A percentile compares a stretch with the other conserved stretches of the same genome.
phyloP scores from a whole-genome alignment of 164 flowering plant species.

The Taxillus chinensis region DNA sequence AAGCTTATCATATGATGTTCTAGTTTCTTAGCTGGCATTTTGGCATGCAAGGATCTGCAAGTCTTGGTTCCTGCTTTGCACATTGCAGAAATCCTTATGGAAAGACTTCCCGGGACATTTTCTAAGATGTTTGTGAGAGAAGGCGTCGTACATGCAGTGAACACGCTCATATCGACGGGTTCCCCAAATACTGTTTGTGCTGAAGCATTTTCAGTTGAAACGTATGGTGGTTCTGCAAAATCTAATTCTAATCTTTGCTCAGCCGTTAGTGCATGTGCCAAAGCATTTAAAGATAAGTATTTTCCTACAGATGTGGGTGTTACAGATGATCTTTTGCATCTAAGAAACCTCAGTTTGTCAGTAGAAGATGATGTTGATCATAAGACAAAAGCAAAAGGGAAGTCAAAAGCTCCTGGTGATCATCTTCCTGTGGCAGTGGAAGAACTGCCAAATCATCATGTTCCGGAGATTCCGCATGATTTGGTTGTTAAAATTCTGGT shows the following conservation, averaged over 20 bases:
- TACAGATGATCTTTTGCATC: constrained; percentile 74
- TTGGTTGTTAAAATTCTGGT: too few relatives aligned
- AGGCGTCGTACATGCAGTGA: constrained; percentile 96
- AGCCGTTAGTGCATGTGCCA: constrained; percentile 65
- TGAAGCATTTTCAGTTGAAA: constrained; percentile 44
- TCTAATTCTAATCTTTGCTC: constrained; percentile 58
- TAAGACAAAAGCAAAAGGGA: constrained; percentile 66
- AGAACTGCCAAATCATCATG: too few relatives aligned
- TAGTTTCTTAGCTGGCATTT: constrained; percentile 91
- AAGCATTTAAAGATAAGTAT: constrained; percentile 76
- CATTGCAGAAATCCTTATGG: constrained; percentile 95
- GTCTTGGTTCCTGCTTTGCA: constrained; percentile 89
- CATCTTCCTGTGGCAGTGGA: too few relatives aligned
- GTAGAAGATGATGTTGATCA: constrained; percentile 58
- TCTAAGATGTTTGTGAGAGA: constrained; percentile 93
- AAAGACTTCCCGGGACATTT: constrained; percentile 86
- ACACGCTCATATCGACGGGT: constrained; percentile 47
- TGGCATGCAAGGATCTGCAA: constrained; percentile 96
- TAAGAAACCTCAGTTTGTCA: constrained; percentile 73
- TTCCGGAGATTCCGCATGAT: too few relatives aligned
- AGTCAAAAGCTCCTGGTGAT: constrained; percentile 69
- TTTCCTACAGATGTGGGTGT: constrained; percentile 73
- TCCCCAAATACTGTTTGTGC: constrained; percentile 20
- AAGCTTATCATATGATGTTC: constrained; percentile 9
- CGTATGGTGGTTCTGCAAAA: constrained; percentile 54